These are phyloP conservation scores for Nicotiana tabacum DNA, from an alignment of 257 asterid species.

Conservation along the genomic window DNA sequence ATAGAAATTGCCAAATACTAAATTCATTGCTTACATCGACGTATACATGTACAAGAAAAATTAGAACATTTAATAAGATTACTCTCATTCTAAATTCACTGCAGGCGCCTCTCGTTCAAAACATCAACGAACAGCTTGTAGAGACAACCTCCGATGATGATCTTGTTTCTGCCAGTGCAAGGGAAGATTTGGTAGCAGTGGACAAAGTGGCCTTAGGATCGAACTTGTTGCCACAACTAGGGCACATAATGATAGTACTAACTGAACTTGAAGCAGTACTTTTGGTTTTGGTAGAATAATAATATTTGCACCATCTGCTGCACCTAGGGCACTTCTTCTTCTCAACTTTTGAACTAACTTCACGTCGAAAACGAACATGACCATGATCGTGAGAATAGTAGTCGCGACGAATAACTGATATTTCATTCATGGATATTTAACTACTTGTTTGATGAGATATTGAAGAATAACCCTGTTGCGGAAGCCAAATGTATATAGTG, in stretches of 20 bases:
- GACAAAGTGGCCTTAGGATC: not conserved
- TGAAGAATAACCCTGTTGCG: not conserved
- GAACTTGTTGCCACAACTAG: conserved; percentile 13
- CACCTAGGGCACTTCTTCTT: conserved; percentile 1
- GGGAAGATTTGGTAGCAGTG: not conserved
- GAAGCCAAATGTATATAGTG: too few relatives aligned
- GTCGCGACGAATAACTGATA: not conserved
- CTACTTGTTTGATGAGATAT: not conserved
- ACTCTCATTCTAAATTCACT: not conserved
- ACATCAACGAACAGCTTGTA: not conserved
- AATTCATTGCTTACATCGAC: not conserved
- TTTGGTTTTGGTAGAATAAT: not conserved
- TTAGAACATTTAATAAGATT: not conserved
- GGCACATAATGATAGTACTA: not conserved
- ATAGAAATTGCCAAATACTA: not conserved
- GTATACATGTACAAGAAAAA: not conserved
- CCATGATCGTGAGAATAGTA: not conserved
- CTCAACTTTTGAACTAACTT: not conserved
- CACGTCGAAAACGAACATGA: not conserved
- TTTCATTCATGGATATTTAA: not conserved
- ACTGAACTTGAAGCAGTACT: not conserved
- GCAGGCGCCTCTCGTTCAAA: not conserved
- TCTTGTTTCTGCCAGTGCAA: not conserved
- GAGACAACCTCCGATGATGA: not conserved
- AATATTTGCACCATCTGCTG: conserved; percentile 9